A percentile compares a stretch with the other conserved stretches of the same genome.
These are phyloP conservation scores for Abelmoschus esculentus DNA, from an alignment of 345 rosid species.

Conservation along the genomic window DNA sequence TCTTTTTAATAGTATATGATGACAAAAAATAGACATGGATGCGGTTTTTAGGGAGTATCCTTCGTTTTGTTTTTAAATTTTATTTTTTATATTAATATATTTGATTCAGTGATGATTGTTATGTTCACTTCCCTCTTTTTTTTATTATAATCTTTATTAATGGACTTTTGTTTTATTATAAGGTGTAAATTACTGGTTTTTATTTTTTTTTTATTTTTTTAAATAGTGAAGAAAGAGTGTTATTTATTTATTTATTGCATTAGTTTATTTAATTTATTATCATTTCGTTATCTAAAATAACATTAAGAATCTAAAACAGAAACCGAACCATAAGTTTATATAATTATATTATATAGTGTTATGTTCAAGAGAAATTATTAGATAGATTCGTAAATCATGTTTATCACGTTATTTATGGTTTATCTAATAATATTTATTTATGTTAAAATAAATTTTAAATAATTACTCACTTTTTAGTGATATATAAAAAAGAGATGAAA, in stretches of 20 bases:
- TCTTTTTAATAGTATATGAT: not conserved
- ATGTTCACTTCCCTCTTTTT: not conserved
- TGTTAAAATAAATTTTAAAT: too few relatives aligned
- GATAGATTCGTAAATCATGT: too few relatives aligned
- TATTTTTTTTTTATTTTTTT: not conserved
- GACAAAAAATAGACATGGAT: slow-evolving; percentile 30
- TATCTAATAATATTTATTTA: too few relatives aligned
- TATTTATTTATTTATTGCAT: not conserved
- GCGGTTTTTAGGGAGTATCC: slow-evolving; percentile 61
- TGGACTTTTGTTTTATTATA: not conserved
- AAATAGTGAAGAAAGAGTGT: not conserved
- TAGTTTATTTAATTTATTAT: too few relatives aligned
- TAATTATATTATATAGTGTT: too few relatives aligned
- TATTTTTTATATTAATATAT: slow-evolving; percentile 2
- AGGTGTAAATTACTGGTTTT: not conserved
- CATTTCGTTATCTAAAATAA: too few relatives aligned
- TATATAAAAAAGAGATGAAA: too few relatives aligned
- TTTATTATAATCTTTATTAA: not conserved
- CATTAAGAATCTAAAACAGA: too few relatives aligned
- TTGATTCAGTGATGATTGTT: slow-evolving; percentile 20
- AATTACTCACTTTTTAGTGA: too few relatives aligned
- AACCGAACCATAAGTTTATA: too few relatives aligned
- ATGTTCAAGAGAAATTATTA: too few relatives aligned
- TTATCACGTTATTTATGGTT: too few relatives aligned
- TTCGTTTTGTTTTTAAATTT: slow-evolving; percentile 20